A percentile compares a stretch with the other conserved stretches of the same genome.
Evolutionary conservation across 768 basidiomycete species (phyloP).

Genomic region (Roridomyces roridus): DNA sequence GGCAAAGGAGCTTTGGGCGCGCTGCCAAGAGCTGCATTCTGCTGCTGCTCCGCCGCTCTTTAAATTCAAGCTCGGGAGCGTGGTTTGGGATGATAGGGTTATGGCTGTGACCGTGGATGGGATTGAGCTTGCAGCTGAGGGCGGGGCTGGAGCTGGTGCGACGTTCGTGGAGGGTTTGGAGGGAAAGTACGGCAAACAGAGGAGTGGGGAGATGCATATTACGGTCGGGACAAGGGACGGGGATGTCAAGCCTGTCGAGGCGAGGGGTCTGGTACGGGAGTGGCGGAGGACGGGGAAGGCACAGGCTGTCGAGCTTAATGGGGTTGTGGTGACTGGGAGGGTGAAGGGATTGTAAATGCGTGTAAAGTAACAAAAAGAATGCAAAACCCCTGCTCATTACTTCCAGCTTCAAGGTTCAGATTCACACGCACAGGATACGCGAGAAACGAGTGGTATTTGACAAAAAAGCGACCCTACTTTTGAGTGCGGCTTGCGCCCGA

Average conservation of each 20-base stretch:
- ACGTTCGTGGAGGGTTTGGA: slow-evolving; percentile 53
- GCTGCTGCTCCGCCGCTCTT: slow-evolving; percentile 50
- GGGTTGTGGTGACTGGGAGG: neutral
- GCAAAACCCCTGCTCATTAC: too few species aligned
- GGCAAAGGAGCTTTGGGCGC: slow-evolving; percentile 48
- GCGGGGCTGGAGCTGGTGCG: slow-evolving; percentile 40
- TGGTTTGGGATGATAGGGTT: slow-evolving; percentile 79
- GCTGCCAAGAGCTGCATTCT: slow-evolving; percentile 52
- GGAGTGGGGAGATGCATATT: slow-evolving; percentile 70
- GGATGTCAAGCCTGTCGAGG: slow-evolving; percentile 70
- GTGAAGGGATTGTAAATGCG: too few species aligned
- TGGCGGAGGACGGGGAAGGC: slow-evolving; percentile 41
- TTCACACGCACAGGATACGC: too few species aligned
- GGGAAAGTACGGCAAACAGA: slow-evolving; percentile 37
- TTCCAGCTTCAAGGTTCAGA: too few species aligned
- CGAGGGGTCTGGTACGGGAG: slow-evolving; percentile 62
- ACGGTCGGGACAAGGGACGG: slow-evolving; percentile 78
- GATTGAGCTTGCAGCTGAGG: slow-evolving; percentile 41
- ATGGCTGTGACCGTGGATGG: slow-evolving; percentile 82
- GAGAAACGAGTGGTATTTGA: too few species aligned
- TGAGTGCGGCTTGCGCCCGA: too few species aligned
- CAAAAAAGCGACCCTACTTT: too few species aligned
- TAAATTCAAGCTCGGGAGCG: slow-evolving; percentile 59
- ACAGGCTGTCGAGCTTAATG: neutral
- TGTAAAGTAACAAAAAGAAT: too few species aligned